These are phyloP conservation scores for Trichoderma polysporum DNA, from an alignment of 2,329 filamentous ascomycete genomes.

Conservation along the genomic window DNA sequence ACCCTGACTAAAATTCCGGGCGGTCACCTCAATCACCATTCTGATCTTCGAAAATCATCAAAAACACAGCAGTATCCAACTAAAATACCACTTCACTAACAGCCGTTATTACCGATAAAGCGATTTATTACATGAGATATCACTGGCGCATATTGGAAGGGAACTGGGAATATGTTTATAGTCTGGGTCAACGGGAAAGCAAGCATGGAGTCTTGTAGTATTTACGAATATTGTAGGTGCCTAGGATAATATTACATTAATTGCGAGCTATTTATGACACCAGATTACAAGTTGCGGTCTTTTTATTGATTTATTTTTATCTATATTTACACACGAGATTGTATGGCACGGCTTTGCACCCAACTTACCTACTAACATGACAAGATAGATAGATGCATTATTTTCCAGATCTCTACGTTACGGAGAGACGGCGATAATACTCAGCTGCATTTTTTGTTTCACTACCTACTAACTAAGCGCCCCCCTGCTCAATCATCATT, in stretches of 20 bases:
- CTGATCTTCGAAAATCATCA: neutral
- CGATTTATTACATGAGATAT: slow-evolving; percentile 5
- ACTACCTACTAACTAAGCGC: neutral
- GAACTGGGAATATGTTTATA: slow-evolving; percentile 5
- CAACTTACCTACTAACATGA: neutral
- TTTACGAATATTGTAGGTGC: neutral
- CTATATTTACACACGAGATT: neutral
- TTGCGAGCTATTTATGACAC: neutral
- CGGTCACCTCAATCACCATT: neutral
- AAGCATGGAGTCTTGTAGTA: slow-evolving; percentile 16
- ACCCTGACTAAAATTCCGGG: neutral
- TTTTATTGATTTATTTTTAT: neutral
- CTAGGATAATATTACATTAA: slow-evolving; percentile 3
- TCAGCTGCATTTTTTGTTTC: neutral
- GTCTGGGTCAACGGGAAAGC: slow-evolving; percentile 8
- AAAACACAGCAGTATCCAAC: neutral
- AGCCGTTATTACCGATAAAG: slow-evolving; percentile 4
- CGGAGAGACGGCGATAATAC: neutral
- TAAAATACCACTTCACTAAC: neutral
- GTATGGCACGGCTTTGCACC: too few species aligned
- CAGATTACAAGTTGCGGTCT: neutral
- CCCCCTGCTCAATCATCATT: neutral
- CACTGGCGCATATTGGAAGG: slow-evolving; percentile 12
- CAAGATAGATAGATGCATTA: neutral
- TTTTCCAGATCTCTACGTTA: neutral